Evolutionary conservation across 2,329 filamentous ascomycete species (phyloP).

Genomic region (Calonectria pauciramosa): DNA sequence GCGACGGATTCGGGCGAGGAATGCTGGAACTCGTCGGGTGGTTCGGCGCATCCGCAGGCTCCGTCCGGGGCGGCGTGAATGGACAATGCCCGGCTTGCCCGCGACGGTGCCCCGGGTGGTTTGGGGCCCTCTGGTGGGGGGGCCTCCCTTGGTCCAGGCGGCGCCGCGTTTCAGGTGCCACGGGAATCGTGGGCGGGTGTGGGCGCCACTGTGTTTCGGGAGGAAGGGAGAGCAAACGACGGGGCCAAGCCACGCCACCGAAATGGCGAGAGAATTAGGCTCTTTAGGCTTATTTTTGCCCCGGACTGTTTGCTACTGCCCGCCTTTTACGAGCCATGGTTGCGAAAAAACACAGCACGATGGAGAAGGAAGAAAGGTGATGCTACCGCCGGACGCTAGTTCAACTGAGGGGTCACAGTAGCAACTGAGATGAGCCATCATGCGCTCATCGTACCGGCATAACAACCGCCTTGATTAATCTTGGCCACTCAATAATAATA

Average conservation of each 20-base stretch:
- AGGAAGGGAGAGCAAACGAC: constrained; percentile 1
- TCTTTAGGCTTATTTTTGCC: background rate
- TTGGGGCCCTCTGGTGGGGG: background rate
- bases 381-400: background rate
- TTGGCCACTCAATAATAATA: background rate
- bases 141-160: background rate
- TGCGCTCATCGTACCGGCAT: background rate
- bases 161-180: constrained; percentile 13
- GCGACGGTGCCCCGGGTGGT: background rate
- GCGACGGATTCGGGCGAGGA: background rate
- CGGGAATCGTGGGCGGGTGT: background rate
- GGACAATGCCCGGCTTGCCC: background rate
- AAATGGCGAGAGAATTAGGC: background rate
- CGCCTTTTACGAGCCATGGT: background rate
- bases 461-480: background rate
- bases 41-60: background rate
- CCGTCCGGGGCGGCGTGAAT: background rate
- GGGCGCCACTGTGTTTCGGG: constrained; percentile 11
- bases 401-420: background rate
- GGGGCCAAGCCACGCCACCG: background rate
- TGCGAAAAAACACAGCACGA: background rate
- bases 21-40: background rate
- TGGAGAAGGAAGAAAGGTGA: background rate
- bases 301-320: background rate
- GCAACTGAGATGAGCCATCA: background rate